Conservation (phyloP, 208 protist genomes). For the Crithidia brevicula region DNA sequence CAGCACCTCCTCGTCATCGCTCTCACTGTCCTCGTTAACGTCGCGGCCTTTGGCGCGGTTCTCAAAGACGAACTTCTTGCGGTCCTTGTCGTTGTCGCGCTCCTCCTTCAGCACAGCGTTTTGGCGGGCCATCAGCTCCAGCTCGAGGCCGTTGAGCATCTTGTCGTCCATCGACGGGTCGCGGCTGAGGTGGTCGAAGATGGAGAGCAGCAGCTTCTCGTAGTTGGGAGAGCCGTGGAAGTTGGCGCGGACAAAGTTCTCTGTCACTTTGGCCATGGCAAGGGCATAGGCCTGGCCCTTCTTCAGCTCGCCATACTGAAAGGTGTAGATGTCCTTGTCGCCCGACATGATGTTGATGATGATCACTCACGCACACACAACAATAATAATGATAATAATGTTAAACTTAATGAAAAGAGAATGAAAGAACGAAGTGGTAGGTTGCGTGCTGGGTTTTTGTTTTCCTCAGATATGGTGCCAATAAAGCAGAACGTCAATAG, state of each 20-base stretch:
- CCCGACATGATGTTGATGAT: conserved; percentile 29
- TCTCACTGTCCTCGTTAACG: conserved; percentile 56
- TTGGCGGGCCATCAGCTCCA: conserved; percentile 47
- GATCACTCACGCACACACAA: no score
- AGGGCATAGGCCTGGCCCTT: conserved; percentile 46
- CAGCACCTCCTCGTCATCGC: conserved; percentile 41
- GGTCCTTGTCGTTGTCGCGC: conserved; percentile 65
- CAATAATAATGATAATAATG: conserved; percentile 4
- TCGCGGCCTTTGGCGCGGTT: conserved; percentile 47
- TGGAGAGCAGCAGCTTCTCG: conserved; percentile 50
- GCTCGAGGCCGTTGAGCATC: conserved; percentile 49
- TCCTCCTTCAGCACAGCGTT: conserved; percentile 67
- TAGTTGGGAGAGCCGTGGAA: conserved; percentile 60
- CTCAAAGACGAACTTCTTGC: conserved; percentile 51
- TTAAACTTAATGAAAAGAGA: not conserved
- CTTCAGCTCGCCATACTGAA: conserved; percentile 79
- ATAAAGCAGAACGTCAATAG: no score
- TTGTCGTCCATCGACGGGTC: conserved; percentile 43
- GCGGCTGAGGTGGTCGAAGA: conserved; percentile 42
- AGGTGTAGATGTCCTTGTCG: conserved; percentile 67
- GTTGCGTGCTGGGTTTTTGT: no score
- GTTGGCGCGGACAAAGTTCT: conserved; percentile 67
- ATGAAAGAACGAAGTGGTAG: no score
- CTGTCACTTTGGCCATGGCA: conserved; percentile 69
- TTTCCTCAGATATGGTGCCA: no score